Percentiles rank a stretch among this genome's conserved stretches.
Evolutionary conservation across 805 yeast genomes (phyloP).

Genomic region (Phaffomyces thermotolerans): DNA sequence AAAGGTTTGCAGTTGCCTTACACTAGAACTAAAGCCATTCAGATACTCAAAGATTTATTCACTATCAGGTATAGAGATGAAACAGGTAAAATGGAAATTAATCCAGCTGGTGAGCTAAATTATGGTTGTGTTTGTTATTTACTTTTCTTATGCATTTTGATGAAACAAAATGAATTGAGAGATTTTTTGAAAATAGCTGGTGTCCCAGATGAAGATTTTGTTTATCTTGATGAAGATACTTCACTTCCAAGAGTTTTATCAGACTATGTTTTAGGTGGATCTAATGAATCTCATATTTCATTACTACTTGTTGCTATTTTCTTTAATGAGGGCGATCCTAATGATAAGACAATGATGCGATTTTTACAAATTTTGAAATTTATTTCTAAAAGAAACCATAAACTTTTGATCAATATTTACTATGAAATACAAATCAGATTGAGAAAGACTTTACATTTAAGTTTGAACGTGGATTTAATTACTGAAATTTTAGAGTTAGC

Average conservation of each 20-base stretch:
- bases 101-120: conserved; percentile 8
- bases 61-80: conserved; percentile 35
- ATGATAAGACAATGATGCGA: conserved; percentile 29
- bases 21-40: conserved; percentile 42
- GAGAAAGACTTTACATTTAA: conserved; percentile 19
- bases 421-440: conserved; percentile 24
- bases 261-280: conserved; percentile 26
- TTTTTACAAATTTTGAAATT: conserved; percentile 27
- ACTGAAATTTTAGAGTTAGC: conserved; percentile 27
- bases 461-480: conserved; percentile 19
- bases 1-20: conserved; percentile 57
- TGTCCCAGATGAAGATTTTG: conserved; percentile 26
- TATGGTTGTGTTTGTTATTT: conserved; percentile 19
- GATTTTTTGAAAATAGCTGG: conserved; percentile 29
- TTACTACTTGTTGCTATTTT: conserved; percentile 29
- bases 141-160: conserved; percentile 30
- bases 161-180: conserved; percentile 31
- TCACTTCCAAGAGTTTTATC: conserved; percentile 32
- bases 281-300: conserved; percentile 25
- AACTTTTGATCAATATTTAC: conserved; percentile 27
- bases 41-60: conserved; percentile 37
- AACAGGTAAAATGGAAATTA: conserved; percentile 8
- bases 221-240: conserved; percentile 24
- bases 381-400: conserved; percentile 27
- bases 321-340: conserved; percentile 27